These are phyloP conservation scores for Heritiera fomes DNA, from an alignment of 345 rosid genomes.

Conservation along the genomic window DNA sequence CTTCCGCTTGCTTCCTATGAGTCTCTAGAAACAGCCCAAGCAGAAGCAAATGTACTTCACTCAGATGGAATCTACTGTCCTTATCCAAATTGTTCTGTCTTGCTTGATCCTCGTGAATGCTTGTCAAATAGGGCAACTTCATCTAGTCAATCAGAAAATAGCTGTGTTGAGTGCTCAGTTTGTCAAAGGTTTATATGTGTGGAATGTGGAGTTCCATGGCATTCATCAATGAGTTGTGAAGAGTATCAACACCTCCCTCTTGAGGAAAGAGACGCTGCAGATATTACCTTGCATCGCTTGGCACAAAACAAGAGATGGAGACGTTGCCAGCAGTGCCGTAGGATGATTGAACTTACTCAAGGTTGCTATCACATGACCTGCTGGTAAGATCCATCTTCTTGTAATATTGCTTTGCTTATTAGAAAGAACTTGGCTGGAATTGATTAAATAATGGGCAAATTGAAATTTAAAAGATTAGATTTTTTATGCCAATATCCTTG, in stretches of 20 bases:
- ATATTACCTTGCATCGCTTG: conserved; percentile 76
- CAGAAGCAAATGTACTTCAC: conserved; percentile 59
- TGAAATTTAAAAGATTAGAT: background rate
- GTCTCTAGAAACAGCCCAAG: conserved; percentile 59
- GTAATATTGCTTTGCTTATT: background rate
- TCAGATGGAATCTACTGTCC: conserved; percentile 83
- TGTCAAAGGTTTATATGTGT: conserved; percentile 86
- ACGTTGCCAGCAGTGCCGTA: conserved; percentile 86
- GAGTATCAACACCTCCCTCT: conserved; percentile 81
- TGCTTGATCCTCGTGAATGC: conserved; percentile 78
- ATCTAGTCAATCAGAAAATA: conserved; percentile 70
- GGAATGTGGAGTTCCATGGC: conserved; percentile 96
- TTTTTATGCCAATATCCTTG: background rate
- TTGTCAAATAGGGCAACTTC: conserved; percentile 69
- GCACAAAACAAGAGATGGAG: conserved; percentile 90
- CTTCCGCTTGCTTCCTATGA: conserved; percentile 65
- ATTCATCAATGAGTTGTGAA: conserved; percentile 82
- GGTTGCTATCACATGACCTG: conserved; percentile 99
- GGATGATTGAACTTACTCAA: conserved; percentile 88
- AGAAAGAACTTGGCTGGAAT: background rate
- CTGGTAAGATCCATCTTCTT: conserved; percentile 51
- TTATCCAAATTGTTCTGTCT: conserved; percentile 73
- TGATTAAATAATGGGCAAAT: background rate
- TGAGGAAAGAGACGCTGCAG: conserved; percentile 84
- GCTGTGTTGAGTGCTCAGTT: conserved; percentile 76